Conservation (phyloP, 371 early-diverging fungal species). For the Nosema granulosis region DNA sequence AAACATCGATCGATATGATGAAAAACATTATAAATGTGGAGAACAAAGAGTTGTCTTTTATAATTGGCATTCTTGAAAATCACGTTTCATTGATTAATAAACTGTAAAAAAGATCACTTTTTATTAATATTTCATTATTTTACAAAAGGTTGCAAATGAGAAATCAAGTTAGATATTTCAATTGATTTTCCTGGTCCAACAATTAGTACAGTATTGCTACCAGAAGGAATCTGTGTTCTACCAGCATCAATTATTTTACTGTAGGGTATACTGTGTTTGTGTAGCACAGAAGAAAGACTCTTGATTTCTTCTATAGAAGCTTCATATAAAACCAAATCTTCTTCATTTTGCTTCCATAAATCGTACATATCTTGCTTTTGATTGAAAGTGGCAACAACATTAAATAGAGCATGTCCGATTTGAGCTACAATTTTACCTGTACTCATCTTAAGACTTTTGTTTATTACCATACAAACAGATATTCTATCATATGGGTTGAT, state of each 20-base stretch:
- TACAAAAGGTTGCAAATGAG: too few relatives aligned
- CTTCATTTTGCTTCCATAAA: slow-evolving; percentile 53
- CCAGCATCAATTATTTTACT: slow-evolving; percentile 75
- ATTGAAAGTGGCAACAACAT: slow-evolving; percentile 27
- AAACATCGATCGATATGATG: too few relatives aligned
- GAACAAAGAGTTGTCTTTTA: too few relatives aligned
- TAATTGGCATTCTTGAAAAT: too few relatives aligned
- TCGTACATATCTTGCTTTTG: slow-evolving; percentile 14
- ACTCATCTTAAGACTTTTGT: slow-evolving; percentile 62
- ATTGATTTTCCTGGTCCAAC: slow-evolving; percentile 94
- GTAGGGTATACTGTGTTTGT: slow-evolving; percentile 27
- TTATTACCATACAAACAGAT: too few relatives aligned
- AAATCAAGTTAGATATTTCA: too few relatives aligned
- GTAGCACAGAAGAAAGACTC: slow-evolving; percentile 22
- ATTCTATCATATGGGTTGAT: too few relatives aligned
- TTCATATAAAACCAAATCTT: slow-evolving; percentile 59
- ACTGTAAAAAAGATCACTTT: too few relatives aligned
- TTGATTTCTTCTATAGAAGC: slow-evolving; percentile 50
- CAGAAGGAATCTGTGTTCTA: slow-evolving; percentile 88
- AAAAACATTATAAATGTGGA: too few relatives aligned
- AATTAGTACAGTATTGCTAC: slow-evolving; percentile 84
- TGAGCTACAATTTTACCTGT: slow-evolving; percentile 66
- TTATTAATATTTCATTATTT: too few relatives aligned
- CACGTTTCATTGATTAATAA: too few relatives aligned
- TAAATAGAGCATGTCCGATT: slow-evolving; percentile 61